Base-by-base conservation (phyloP, 2,329 filamentous ascomycete species). In the Fusarium floridanum region DNA sequence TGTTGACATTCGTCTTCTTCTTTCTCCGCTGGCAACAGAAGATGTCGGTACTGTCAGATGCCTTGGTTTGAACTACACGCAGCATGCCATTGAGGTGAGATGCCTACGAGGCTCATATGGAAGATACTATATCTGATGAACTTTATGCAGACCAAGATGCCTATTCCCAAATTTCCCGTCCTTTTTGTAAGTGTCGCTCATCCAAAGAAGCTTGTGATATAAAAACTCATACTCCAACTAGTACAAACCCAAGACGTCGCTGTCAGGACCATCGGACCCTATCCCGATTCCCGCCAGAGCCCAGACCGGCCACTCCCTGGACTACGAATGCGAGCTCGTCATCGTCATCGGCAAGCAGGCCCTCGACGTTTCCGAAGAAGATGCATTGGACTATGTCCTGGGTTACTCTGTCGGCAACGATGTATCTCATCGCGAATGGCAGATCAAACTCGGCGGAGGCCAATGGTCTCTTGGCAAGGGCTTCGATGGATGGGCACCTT, bases 121-220 rank as follows among this genome's bases (percentile, higher is more conserved):
- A 50, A 29, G 24, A 10, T 9, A 6, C 5, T 48, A 22, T 29
- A 29, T 17, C 45, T 50, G 24, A 50, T 29, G 9, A 12, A n/a
- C 8, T 10, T 12, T 12, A 32, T 55, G 6, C 11, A 55, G 48
- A 55, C 48, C 27, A 55, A 55, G 48, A 55, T 55, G 48, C 48
- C 48, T 32, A 55, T 55, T 55, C 48, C 48, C 6, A 55, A 55
- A 12, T 55, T 55, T 32, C 48, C 48, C 4, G 48, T 55, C 27
- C 48, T 55, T 29, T 55, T 55, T 55, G 48, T 55, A 32, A 55
- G n/a, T n/a, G n/a, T n/a, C n/a, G n/a, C n/a, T n/a, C n/a, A n/a
- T n/a, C n/a, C n/a, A n/a, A n/a, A n/a, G n/a, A n/a, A n/a, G n/a
- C n/a, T n/a, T n/a, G n/a, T n/a, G n/a, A n/a, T n/a, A n/a, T n/a